Evolutionary conservation across 2,329 filamentous ascomycete genomes (phyloP), one percentile per base, ranked within the genome.

Genomic region (Colletotrichum acutatum): DNA sequence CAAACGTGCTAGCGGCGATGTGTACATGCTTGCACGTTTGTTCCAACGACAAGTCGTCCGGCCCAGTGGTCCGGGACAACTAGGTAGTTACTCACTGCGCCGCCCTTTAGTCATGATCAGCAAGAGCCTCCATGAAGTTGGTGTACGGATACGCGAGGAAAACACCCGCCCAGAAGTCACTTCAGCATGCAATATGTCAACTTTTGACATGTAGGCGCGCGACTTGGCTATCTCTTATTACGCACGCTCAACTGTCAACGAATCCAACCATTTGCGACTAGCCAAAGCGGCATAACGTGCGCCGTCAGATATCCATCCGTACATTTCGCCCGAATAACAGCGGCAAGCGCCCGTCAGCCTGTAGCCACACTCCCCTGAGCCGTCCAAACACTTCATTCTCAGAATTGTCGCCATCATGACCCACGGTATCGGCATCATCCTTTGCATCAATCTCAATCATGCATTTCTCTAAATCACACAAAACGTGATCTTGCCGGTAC

Each of bases 21-120:
- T 46, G 19, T 49, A 22, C 19, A 49, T 9, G 42, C 66, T 37
- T 61, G 22, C 26, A 64, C 59, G 56, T 73, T 73, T 73, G 71
- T 73, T 73, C 60, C 67, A 62, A 73, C 71, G 66, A 73, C 70
- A 64, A 53, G 53, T 30, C 56, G 26, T 14, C 32, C 26, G 46
- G 26, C 65, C 37, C 52, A 53, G 49, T 24, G 12, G 30, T 52
- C 32, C 6, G 49, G 52, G 5, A 32, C 14, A 24, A 42, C 61
- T 9, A 32, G 60, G 32, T 22, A 57, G 26, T 52, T 5, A n/a
- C 42, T 52, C 3, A n/a, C 42, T 22, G 19, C 19, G 42, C 42
- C 22, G 61, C 46, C 30, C 30, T 14, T 34, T 34, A 19, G 49
- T n/a, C 61, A n/a, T 5, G 32, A 28, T 19, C 19, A 56, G 16